phyloP scores from a whole-genome alignment of 2,329 filamentous ascomycete species.

The Sporothrix protearum region DNA sequence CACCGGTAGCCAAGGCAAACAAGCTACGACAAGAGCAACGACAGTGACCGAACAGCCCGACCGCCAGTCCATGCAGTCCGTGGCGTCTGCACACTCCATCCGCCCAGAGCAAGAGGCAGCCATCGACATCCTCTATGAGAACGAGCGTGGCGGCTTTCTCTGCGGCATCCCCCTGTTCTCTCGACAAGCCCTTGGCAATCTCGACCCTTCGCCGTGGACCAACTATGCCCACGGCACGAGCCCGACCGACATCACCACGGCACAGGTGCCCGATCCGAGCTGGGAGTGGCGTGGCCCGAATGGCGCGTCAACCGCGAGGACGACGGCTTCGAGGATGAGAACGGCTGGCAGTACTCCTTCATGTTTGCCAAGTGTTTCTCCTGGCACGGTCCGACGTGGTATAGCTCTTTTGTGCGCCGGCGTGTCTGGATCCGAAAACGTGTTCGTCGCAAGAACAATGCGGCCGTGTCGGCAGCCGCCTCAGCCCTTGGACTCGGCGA shows the following conservation, averaged over 20 bases:
- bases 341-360: slow-evolving; percentile 96
- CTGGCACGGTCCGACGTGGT: slow-evolving; percentile 92
- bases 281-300: slow-evolving; percentile 79
- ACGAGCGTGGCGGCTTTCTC: slow-evolving; percentile 84
- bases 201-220: slow-evolving; percentile 86
- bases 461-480: slow-evolving; percentile 1
- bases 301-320: slow-evolving; percentile 69
- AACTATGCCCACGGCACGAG: slow-evolving; percentile 61
- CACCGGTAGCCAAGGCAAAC: background rate
- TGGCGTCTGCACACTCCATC: slow-evolving; percentile 1
- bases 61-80: slow-evolving; percentile 16
- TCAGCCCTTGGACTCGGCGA: slow-evolving; percentile 34
- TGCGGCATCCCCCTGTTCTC: slow-evolving; percentile 92
- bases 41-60: background rate
- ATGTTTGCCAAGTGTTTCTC: slow-evolving; percentile 70
- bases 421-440: slow-evolving; percentile 83
- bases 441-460: slow-evolving; percentile 48
- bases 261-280: slow-evolving; percentile 87
- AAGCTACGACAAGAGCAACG: background rate
- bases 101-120: slow-evolving; percentile 43
- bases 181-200: slow-evolving; percentile 73
- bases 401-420: slow-evolving; percentile 88
- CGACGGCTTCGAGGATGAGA: slow-evolving; percentile 61
- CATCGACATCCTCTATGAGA: slow-evolving; percentile 91
- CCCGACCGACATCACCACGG: slow-evolving; percentile 70